Percentiles rank a stretch among this genome's conserved stretches.
phyloP scores from a whole-genome alignment of 1,284 basidiomycete species.

The Hemileia vastatrix region DNA sequence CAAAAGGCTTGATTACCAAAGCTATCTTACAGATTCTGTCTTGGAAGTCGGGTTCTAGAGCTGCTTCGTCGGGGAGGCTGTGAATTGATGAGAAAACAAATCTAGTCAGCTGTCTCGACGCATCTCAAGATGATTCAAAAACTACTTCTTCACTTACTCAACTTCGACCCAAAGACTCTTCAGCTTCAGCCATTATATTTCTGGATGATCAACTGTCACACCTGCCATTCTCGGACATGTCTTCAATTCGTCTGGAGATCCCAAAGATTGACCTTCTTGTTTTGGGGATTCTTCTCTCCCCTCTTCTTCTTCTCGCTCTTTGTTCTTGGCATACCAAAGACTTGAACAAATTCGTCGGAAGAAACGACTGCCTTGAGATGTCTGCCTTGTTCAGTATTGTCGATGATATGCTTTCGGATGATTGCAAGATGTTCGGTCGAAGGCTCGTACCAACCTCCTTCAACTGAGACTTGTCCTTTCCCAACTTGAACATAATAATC shows the following conservation, averaged over 20 bases:
- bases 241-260: conserved; percentile 7
- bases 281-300: not conserved
- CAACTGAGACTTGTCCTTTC: not conserved
- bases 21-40: no score
- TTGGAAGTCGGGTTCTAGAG: no score
- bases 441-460: conserved; percentile 7
- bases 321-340: conserved; percentile 4
- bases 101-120: no score
- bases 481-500: conserved; percentile 4
- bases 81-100: no score
- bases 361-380: not conserved
- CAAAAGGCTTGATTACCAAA: no score
- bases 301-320: not conserved
- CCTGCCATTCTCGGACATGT: conserved; percentile 3
- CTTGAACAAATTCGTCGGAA: conserved; percentile 9
- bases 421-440: not conserved
- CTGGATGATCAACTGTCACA: no score
- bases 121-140: no score
- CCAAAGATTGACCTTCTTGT: not conserved
- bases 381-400: conserved; percentile 1
- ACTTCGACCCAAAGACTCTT: no score
- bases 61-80: no score
- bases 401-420: conserved; percentile 12
- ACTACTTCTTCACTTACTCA: no score
- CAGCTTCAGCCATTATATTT: no score